Base-by-base conservation (phyloP, 1,284 basidiomycete genomes). In the Exsudoporus floridanus region DNA sequence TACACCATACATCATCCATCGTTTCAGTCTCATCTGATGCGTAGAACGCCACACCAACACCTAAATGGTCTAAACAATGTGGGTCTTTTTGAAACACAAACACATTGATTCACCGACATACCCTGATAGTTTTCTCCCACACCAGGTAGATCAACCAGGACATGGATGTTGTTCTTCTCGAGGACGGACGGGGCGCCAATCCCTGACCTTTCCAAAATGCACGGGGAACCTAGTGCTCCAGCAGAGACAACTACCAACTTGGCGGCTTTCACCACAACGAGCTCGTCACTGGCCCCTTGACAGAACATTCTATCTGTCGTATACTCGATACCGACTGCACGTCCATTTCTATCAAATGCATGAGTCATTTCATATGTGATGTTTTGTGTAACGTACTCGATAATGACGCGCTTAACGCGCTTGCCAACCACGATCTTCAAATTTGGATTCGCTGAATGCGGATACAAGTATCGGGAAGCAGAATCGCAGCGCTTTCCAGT, bases 291-390 rank as follows among this genome's bases (percentile, higher is more conserved):
- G 18, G 59, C 61, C 19, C 59, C 63, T 5, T 65, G 67, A 41
- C 57, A 55, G 46, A 64, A 61, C 5, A 58, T 58, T 2, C 47
- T 61, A 46, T 78, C 78, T 52, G 73, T 63, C 7, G 75, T 59
- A 56, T 81, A 83, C 61, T 84, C 79, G 8, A 86, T 75, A 0
- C 83, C 83, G 4, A 77, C 73, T 5, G 83, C 83, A n/a, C 73
- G 74, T 27, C 70, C 73, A 23, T 71, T 72, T 52, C 82, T 84
- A 53, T 41, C 10, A 4, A 14, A 14, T 1, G 0, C 3, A 7
- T 45, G 7, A 49, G 46, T 28, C 10, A 19, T n/a, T 37, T 25
- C 10, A 23, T 42, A 28, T 27, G n/a, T 2, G 8, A 27, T 43
- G 9, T 3, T 28, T 3, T 33, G 14, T 9, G 3, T 0, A 7